Conservation (phyloP, 2,329 filamentous ascomycete species). For the Sordariomycetes sp. region DNA sequence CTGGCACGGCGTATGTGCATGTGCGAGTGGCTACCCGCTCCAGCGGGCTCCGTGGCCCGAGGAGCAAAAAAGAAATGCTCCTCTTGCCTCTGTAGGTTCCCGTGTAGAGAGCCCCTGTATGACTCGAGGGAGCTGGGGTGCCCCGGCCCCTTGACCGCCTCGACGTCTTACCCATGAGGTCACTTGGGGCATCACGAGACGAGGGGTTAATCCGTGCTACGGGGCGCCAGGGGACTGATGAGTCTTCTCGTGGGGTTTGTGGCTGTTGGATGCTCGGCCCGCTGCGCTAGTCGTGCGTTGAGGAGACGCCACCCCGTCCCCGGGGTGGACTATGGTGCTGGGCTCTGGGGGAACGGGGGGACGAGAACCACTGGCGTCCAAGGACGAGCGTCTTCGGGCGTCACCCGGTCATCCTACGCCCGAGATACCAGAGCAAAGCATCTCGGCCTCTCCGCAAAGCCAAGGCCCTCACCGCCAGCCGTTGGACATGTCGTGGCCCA, state of each 20-base stretch:
- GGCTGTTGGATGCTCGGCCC: neutral
- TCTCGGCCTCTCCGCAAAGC: neutral
- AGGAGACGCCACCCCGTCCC: neutral
- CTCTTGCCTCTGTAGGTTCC: neutral
- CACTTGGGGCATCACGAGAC: neutral
- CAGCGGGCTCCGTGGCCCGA: neutral
- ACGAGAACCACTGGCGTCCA: neutral
- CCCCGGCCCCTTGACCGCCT: slow-evolving; percentile 2
- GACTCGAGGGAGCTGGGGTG: neutral
- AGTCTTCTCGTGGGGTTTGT: neutral
- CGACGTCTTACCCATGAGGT: neutral
- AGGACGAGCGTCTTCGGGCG: neutral
- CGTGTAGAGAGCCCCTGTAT: neutral
- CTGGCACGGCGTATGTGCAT: neutral
- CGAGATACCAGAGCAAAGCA: neutral
- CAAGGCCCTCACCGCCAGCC: too few species aligned
- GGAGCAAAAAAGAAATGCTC: neutral
- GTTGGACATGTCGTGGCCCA: too few species aligned
- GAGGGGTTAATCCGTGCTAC: neutral
- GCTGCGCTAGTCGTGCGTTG: neutral
- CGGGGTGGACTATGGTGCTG: neutral
- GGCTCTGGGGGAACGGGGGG: neutral
- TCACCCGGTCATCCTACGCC: neutral
- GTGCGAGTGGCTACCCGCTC: neutral
- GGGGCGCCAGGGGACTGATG: neutral